These are phyloP conservation scores for Sambucus nigra DNA, from an alignment of 129 eudicot species.

Conservation along the genomic window DNA sequence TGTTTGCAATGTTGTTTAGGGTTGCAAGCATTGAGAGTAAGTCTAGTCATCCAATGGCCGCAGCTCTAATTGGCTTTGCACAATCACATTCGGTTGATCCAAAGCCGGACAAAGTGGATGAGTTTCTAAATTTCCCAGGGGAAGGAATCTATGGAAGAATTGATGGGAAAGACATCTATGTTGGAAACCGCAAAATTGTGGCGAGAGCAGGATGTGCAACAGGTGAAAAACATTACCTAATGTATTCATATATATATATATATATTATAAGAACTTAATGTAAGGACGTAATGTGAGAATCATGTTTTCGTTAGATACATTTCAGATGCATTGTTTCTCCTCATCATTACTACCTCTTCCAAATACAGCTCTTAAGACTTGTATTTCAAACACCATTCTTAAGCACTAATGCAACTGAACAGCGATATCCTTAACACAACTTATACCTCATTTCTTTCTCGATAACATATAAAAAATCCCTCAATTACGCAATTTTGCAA, in stretches of 20 bases:
- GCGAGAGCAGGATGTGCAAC: slow-evolving; percentile 49
- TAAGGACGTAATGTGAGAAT: no score
- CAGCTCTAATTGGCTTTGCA: slow-evolving; percentile 58
- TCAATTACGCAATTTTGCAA: no score
- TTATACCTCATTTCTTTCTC: no score
- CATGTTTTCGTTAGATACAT: no score
- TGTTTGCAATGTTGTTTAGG: slow-evolving; percentile 24
- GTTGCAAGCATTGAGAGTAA: slow-evolving; percentile 77
- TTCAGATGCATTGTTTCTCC: no score
- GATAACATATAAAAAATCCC: no score
- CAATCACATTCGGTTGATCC: slow-evolving; percentile 39
- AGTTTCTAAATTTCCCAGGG: slow-evolving; percentile 76
- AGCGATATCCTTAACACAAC: neutral
- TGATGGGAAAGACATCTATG: slow-evolving; percentile 50
- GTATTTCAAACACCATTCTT: neutral
- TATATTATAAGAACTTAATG: no score
- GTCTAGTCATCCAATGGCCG: slow-evolving; percentile 97
- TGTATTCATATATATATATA: no score
- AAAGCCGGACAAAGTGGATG: slow-evolving; percentile 57
- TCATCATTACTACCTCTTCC: no score
- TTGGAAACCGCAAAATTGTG: slow-evolving; percentile 69
- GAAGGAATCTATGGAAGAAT: slow-evolving; percentile 82
- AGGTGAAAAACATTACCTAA: slow-evolving; percentile 26
- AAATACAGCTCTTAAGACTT: no score
- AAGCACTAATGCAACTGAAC: neutral